A percentile compares a stretch with the other conserved stretches of the same genome.
Evolutionary conservation across 1,284 basidiomycete species (phyloP).

Genomic region (Peniophora sp.): DNA sequence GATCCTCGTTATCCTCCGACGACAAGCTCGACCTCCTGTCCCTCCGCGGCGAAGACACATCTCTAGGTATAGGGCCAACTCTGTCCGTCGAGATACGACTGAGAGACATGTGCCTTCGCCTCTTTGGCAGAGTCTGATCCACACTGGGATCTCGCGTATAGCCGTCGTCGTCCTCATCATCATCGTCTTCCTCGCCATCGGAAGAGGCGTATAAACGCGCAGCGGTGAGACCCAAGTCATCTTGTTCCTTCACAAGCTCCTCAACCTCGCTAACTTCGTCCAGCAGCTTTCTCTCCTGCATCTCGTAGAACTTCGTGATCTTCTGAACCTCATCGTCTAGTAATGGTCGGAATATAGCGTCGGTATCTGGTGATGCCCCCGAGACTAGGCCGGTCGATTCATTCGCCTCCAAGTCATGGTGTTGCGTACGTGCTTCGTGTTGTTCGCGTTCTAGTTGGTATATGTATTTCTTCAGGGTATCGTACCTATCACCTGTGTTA

Average conservation of each 20-base stretch:
- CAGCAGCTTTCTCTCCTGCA: conserved; percentile 67
- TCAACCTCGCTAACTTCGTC: conserved; percentile 59
- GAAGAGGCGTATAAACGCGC: conserved; percentile 35
- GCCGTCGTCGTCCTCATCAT: conserved; percentile 50
- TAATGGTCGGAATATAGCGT: conserved; percentile 62
- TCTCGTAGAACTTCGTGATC: conserved; percentile 75
- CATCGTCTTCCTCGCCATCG: conserved; percentile 55
- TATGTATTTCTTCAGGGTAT: conserved; percentile 79
- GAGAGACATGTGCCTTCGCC: conserved; percentile 7
- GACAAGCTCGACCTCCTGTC: conserved; percentile 43
- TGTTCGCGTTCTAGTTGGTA: conserved; percentile 77
- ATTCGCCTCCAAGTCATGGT: conserved; percentile 59
- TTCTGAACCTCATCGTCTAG: conserved; percentile 83
- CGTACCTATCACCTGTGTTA: conserved; percentile 47
- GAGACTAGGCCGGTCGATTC: conserved; percentile 50
- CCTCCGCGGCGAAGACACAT: conserved; percentile 4
- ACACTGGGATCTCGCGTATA: conserved; percentile 11
- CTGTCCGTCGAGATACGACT: background rate
- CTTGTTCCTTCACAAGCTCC: conserved; percentile 57
- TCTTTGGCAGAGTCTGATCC: conserved; percentile 10
- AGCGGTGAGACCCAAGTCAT: conserved; percentile 53
- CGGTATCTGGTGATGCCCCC: conserved; percentile 29
- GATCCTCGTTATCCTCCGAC: conserved; percentile 38
- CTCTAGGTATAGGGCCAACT: conserved; percentile 8
- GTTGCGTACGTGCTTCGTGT: conserved; percentile 31